phyloP scores from a whole-genome alignment of 1,284 basidiomycete genomes.

The Ceratobasidium theobromae region DNA sequence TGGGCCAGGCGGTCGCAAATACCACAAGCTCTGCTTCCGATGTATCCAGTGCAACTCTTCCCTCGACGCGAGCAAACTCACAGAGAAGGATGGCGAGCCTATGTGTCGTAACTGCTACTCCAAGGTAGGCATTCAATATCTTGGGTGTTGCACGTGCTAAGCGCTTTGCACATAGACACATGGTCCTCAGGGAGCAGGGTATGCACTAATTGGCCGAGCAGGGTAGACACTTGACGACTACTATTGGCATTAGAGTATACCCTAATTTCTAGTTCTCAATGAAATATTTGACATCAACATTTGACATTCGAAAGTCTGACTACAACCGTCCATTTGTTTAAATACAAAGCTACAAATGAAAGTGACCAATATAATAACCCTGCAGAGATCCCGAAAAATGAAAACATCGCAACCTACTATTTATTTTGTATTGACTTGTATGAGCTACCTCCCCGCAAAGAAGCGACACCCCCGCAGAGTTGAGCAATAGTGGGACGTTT shows the following conservation, averaged over 20 bases:
- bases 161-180: slow-evolving; percentile 39
- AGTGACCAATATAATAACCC: too few species aligned
- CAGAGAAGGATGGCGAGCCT: slow-evolving; percentile 71
- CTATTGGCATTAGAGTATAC: not conserved
- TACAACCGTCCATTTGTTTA: not conserved
- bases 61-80: slow-evolving; percentile 66
- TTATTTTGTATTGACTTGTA: not conserved
- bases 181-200: slow-evolving; percentile 70
- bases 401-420: not conserved
- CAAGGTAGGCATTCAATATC: slow-evolving; percentile 53
- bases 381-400: not conserved
- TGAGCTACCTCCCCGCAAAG: not conserved
- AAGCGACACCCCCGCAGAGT: not conserved
- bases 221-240: slow-evolving; percentile 38
- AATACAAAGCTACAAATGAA: too few species aligned
- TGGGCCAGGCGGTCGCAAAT: slow-evolving; percentile 61
- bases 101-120: slow-evolving; percentile 69
- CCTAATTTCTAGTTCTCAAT: not conserved
- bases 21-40: slow-evolving; percentile 71
- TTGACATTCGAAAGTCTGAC: not conserved
- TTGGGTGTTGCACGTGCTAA: slow-evolving; percentile 24
- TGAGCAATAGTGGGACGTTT: not conserved
- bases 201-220: slow-evolving; percentile 68
- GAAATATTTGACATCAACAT: not conserved
- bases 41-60: slow-evolving; percentile 66